phyloP scores from a whole-genome alignment of 345 rosid species.

The Lepidium aucheri region DNA sequence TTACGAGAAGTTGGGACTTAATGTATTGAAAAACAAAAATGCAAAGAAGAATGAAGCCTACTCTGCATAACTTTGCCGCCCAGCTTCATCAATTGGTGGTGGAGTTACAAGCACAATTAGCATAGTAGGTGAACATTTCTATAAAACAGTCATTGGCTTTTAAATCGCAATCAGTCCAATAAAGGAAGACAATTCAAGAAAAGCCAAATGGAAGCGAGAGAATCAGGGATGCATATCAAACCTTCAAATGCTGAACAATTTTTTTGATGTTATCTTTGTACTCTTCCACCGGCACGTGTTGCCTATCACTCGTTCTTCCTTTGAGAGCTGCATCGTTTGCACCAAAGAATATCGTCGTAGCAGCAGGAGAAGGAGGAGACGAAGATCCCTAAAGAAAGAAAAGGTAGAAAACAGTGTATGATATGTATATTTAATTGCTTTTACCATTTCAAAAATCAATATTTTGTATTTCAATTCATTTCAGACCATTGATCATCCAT shows the following conservation, averaged over 20 bases:
- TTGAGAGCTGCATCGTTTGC: constrained; percentile 91
- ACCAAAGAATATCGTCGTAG: constrained; percentile 78
- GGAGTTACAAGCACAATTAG: constrained; percentile 74
- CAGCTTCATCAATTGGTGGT: constrained; percentile 73
- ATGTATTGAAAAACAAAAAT: neutral
- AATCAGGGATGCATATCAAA: constrained; percentile 9
- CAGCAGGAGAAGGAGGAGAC: constrained; percentile 60
- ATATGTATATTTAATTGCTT: neutral
- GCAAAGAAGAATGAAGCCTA: constrained; percentile 15
- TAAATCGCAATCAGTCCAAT: neutral
- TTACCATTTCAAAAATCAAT: neutral
- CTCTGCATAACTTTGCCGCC: constrained; percentile 57
- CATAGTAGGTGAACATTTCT: constrained; percentile 68
- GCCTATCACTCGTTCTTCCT: constrained; percentile 63
- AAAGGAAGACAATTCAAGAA: neutral
- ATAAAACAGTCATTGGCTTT: constrained; percentile 15
- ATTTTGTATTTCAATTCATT: neutral
- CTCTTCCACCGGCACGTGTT: constrained; percentile 77
- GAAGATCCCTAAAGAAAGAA: constrained; percentile 35
- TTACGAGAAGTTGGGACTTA: neutral
- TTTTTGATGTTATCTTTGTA: constrained; percentile 57
- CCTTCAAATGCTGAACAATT: constrained; percentile 85
- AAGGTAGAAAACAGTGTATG: neutral
- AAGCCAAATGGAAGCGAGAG: neutral
- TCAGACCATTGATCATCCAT: neutral